Evolutionary conservation across 805 yeast species (phyloP).

Genomic region (Wickerhamomyces pijperi): DNA sequence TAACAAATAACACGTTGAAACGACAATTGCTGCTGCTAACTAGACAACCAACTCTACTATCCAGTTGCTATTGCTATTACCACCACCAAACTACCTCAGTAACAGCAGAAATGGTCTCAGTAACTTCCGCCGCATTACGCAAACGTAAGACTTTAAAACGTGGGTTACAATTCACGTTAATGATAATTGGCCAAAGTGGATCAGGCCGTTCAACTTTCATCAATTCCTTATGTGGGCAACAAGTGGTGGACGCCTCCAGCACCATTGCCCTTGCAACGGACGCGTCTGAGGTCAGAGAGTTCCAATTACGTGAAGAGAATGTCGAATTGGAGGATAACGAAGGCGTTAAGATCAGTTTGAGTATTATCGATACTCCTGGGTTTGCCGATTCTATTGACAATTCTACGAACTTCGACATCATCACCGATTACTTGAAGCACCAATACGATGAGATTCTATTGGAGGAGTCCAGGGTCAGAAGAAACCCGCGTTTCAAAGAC

Average conservation of each 20-base stretch:
- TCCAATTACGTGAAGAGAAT: slow-evolving; percentile 63
- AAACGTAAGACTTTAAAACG: slow-evolving; percentile 75
- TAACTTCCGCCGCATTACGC: slow-evolving; percentile 46
- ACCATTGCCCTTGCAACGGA: slow-evolving; percentile 48
- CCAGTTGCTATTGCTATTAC: background rate
- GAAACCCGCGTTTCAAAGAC: slow-evolving; percentile 79
- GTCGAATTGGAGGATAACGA: slow-evolving; percentile 83
- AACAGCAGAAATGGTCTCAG: slow-evolving; percentile 35
- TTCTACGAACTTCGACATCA: slow-evolving; percentile 50
- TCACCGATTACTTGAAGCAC: slow-evolving; percentile 71
- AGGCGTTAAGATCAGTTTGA: slow-evolving; percentile 69
- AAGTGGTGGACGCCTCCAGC: slow-evolving; percentile 64
- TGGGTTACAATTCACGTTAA: slow-evolving; percentile 73
- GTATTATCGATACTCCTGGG: slow-evolving; percentile 75
- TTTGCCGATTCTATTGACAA: slow-evolving; percentile 70
- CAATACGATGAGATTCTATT: slow-evolving; percentile 75
- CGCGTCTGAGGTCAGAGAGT: slow-evolving; percentile 33
- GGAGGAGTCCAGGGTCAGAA: slow-evolving; percentile 71
- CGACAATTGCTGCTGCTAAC: background rate
- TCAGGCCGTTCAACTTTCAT: slow-evolving; percentile 87
- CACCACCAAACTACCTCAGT: background rate
- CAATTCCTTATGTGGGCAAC: slow-evolving; percentile 82
- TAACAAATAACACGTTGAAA: background rate
- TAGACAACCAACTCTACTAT: background rate
- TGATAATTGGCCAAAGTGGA: slow-evolving; percentile 85